Base-by-base conservation (phyloP, 2,329 filamentous ascomycete species). In the Trichophyton mentagrophytes region DNA sequence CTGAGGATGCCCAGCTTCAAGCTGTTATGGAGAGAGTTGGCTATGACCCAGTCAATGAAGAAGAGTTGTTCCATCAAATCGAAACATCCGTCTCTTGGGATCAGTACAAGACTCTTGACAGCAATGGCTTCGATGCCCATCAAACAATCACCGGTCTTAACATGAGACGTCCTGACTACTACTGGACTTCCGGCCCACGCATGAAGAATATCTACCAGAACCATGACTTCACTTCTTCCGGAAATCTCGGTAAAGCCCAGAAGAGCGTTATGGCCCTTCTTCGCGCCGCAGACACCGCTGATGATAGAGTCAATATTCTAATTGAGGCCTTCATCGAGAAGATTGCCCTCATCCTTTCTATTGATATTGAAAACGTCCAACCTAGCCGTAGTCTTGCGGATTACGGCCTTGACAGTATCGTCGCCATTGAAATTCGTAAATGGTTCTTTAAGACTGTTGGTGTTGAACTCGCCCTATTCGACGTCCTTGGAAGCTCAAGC, bases 391-490 rank as follows among this genome's bases (percentile, higher is more conserved):
- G 64, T 9, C 63, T 66, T 53, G 64, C 64, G n/a, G 63, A 62
- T 9, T 67, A 65, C 33, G 66, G 67, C 3, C 42, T 66, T 8
- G 65, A 67, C 46, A 66, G 64, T 15, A 61, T 67, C 27, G 64
- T 66, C n/a, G 66, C 64, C 1, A 64, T 67, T 25, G 66, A 67
- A 58, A 57, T 67, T 38, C 58, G 67, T 3, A 69, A 68, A 53
- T 69, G 68, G 66, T 63, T 66, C 38, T 59, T 56, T 49, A 63
- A 63, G 61, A 64, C 62, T 36, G 63, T 67, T 27, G 63, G 63
- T 9, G 66, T 67, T 7, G 67, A 69, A 49, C 62, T 69, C 9
- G 63, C 66, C 3, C 58, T 67, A 9, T 68, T 69, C 36, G 67
- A 69, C 59, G 64, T 69, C 6, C 62, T 68, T 40, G 65, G 64